Percentiles rank a stretch among this genome's conserved stretches.
These are phyloP conservation scores for Mariannaea elegans DNA, from an alignment of 2,329 filamentous ascomycete species.

Conservation along the genomic window DNA sequence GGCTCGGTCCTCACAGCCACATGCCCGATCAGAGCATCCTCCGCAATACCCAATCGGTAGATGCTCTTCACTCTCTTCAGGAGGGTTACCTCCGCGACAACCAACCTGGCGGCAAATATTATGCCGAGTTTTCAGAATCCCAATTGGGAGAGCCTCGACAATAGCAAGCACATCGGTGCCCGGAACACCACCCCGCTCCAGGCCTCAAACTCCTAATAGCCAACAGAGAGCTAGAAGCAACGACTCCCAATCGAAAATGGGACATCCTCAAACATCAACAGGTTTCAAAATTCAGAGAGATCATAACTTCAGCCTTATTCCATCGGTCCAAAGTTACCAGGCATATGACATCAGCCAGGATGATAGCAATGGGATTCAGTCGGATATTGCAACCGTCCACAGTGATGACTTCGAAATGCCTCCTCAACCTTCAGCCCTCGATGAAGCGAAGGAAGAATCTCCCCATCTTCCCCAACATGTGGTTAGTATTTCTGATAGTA, in stretches of 20 bases:
- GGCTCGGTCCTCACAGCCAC: neutral
- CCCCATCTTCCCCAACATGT: neutral
- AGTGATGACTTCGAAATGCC: constrained; percentile 46
- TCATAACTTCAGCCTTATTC: neutral
- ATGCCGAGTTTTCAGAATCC: constrained; percentile 39
- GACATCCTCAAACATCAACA: neutral
- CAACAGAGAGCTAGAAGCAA: neutral
- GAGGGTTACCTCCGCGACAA: constrained; percentile 23
- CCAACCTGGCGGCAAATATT: constrained; percentile 42
- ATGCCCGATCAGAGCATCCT: neutral
- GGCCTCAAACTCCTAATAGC: neutral
- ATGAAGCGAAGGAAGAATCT: neutral
- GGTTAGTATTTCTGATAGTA: neutral
- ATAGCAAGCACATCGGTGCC: constrained; percentile 42
- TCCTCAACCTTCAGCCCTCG: neutral
- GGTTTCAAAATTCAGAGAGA: neutral
- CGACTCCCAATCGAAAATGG: neutral
- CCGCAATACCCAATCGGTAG: neutral
- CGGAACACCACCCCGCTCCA: constrained; percentile 19
- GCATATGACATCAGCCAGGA: neutral
- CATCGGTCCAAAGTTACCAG: neutral
- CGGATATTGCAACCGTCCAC: constrained; percentile 47
- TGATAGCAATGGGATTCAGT: constrained; percentile 22
- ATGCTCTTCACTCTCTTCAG: neutral
- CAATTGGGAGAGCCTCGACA: constrained; percentile 47